Percentiles rank a stretch among this genome's conserved stretches.
phyloP scores from a whole-genome alignment of 2,329 filamentous ascomycete species.

The Penicillium sp. region DNA sequence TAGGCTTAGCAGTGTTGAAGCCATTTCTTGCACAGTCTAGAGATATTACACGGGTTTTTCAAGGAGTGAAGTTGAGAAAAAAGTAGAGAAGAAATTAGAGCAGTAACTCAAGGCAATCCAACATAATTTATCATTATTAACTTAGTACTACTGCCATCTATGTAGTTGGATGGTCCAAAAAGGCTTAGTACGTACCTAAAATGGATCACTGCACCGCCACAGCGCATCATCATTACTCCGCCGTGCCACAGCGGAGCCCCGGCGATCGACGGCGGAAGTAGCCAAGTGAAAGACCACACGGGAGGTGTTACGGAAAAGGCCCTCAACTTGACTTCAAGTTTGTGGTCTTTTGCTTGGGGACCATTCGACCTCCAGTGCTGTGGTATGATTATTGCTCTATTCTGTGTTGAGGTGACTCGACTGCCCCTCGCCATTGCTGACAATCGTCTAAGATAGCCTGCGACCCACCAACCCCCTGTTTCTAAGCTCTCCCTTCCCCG shows the following conservation, averaged over 20 bases:
- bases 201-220: constrained; percentile 36
- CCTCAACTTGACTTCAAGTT: constrained; percentile 12
- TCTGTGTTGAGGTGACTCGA: constrained; percentile 5
- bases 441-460: constrained; percentile 21
- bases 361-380: not conserved
- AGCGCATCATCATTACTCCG: constrained; percentile 41
- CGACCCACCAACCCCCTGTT: constrained; percentile 28
- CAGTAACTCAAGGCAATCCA: not conserved
- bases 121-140: not conserved
- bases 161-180: no score
- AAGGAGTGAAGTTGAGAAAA: not conserved
- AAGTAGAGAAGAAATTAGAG: not conserved
- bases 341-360: constrained; percentile 5
- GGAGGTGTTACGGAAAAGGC: constrained; percentile 21
- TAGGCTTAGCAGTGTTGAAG: not conserved
- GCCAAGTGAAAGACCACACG: constrained; percentile 29
- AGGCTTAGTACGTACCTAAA: no score
- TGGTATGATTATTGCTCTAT: constrained; percentile 7
- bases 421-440: constrained; percentile 21
- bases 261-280: constrained; percentile 42
- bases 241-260: constrained; percentile 33
- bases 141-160: no score
- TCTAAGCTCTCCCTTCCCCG: constrained; percentile 15
- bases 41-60: not conserved
- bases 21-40: not conserved